Conservation (phyloP, 2,329 filamentous ascomycete genomes). For the Dactylella cylindrospora region DNA sequence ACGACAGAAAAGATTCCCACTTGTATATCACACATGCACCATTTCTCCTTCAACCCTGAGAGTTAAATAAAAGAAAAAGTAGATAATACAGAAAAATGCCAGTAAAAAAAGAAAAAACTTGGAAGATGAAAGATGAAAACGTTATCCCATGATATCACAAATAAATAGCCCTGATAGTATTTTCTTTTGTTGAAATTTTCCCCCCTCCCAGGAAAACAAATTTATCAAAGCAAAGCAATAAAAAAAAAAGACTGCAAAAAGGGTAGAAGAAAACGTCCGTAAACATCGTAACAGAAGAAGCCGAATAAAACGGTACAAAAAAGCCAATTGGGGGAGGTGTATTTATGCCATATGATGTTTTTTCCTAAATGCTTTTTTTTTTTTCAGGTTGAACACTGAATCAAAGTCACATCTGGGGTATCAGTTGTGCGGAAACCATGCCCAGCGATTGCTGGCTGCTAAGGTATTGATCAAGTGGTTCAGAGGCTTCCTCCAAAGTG, state of each 20-base stretch:
- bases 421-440: constrained; percentile 42
- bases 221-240: constrained; percentile 9
- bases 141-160: constrained; percentile 11
- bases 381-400: no score
- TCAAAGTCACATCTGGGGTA: constrained; percentile 45
- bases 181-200: constrained; percentile 6
- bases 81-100: constrained; percentile 13
- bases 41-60: constrained; percentile 25
- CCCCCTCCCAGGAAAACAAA: constrained; percentile 8
- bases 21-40: constrained; percentile 37
- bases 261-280: constrained; percentile 24
- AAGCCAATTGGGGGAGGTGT: constrained; percentile 22
- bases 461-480: constrained; percentile 40
- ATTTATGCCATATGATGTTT: constrained; percentile 22
- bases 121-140: not conserved
- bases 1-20: no score
- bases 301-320: constrained; percentile 30
- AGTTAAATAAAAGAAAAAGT: constrained; percentile 16
- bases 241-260: constrained; percentile 23
- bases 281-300: constrained; percentile 41
- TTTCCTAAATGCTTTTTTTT: constrained; percentile 12
- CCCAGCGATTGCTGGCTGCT: constrained; percentile 33
- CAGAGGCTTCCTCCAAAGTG: constrained; percentile 73
- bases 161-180: constrained; percentile 8
- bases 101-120: constrained; percentile 11